Percentiles rank a stretch among this genome's conserved stretches.
These are phyloP conservation scores for Cadophora malorum DNA, from an alignment of 2,329 filamentous ascomycete genomes.

Conservation along the genomic window DNA sequence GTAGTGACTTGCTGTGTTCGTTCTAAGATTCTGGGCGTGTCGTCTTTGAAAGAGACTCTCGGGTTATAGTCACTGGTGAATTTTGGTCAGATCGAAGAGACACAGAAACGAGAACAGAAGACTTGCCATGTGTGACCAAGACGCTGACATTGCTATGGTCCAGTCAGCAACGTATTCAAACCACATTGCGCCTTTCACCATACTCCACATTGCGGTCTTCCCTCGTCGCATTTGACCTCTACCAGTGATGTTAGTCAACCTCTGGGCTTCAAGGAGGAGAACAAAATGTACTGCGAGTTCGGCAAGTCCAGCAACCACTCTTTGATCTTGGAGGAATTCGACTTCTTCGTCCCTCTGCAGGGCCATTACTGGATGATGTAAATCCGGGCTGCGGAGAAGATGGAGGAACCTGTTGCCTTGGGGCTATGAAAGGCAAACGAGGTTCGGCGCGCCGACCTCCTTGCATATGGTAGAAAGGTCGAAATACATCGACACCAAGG, in stretches of 20 bases:
- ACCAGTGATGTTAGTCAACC: conserved; percentile 2
- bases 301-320: conserved; percentile 45
- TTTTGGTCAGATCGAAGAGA: background rate
- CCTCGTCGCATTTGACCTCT: conserved; percentile 63
- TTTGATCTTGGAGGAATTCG: conserved; percentile 44
- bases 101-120: background rate
- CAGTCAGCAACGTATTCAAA: conserved; percentile 20
- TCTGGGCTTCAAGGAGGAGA: no score
- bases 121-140: conserved; percentile 56
- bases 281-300: conserved; percentile 33
- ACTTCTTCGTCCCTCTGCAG: conserved; percentile 22
- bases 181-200: conserved; percentile 30
- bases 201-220: conserved; percentile 59
- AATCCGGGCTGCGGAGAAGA: conserved; percentile 9
- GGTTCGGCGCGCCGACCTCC: conserved; percentile 29
- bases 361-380: background rate
- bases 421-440: conserved; percentile 35
- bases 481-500: conserved; percentile 22
- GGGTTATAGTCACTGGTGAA: conserved; percentile 58
- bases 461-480: conserved; percentile 34
- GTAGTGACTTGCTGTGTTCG: conserved; percentile 59
- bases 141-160: conserved; percentile 56
- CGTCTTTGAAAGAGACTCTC: conserved; percentile 59
- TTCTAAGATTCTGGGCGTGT: conserved; percentile 57
- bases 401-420: conserved; percentile 24